A percentile compares a stretch with the other conserved stretches of the same genome.
phyloP scores from a whole-genome alignment of 139 green algal genomes.

The Zygnema circumcarinatum region DNA sequence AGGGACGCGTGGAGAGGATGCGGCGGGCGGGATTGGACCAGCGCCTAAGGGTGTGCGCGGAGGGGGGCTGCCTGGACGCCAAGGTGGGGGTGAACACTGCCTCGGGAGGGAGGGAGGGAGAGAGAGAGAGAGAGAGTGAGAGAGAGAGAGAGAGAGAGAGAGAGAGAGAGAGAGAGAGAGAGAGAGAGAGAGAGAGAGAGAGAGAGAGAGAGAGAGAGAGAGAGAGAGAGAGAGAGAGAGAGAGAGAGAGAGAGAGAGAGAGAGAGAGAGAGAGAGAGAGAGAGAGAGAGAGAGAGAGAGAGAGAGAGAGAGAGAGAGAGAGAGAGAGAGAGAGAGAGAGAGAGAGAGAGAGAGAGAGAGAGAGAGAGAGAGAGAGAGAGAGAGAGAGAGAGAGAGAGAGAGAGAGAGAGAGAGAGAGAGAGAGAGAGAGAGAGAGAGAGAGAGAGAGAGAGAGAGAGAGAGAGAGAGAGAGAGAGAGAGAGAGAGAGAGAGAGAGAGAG shows the following conservation, averaged over 20 bases:
- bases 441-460: neutral
- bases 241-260: neutral
- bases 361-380: neutral
- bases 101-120: neutral
- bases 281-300: neutral
- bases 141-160: neutral
- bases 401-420: neutral
- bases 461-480: neutral
- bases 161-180: neutral
- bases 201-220: neutral
- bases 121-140: neutral
- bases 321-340: neutral
- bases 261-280: neutral
- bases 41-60: constrained; percentile 2
- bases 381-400: neutral
- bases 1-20: neutral
- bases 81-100: neutral
- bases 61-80: constrained; percentile 8
- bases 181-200: neutral
- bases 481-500: neutral
- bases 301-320: neutral
- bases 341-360: neutral
- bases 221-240: neutral
- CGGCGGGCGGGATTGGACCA: constrained; percentile 25
- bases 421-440: neutral